These are phyloP conservation scores for Apiospora marii DNA, from an alignment of 2,329 filamentous ascomycete species.

Conservation along the genomic window DNA sequence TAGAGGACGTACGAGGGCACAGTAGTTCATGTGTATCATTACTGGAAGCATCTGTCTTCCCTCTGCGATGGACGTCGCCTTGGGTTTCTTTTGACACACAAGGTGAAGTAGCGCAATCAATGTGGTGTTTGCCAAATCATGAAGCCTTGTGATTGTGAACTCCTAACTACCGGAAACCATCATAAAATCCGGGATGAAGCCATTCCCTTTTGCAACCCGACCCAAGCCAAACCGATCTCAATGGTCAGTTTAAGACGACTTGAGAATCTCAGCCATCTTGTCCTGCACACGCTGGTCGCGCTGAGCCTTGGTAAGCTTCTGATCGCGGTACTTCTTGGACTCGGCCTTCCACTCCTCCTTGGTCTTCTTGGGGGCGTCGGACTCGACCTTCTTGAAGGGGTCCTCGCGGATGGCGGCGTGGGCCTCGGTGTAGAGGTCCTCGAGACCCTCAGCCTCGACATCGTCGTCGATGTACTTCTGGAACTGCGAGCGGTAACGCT, in stretches of 20 bases:
- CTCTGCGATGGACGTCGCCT: constrained; percentile 13
- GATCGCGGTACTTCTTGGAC: constrained; percentile 85
- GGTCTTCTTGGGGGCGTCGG: constrained; percentile 83
- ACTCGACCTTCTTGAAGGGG: constrained; percentile 91
- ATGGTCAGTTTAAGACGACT: constrained; percentile 53
- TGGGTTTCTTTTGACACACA: constrained; percentile 11
- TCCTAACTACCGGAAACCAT: constrained; percentile 24
- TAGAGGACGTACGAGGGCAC: neutral
- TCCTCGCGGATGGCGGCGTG: constrained; percentile 98
- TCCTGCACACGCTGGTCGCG: constrained; percentile 84
- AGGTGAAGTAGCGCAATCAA: constrained; percentile 7
- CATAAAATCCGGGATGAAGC: constrained; percentile 23
- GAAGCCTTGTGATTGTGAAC: constrained; percentile 23
- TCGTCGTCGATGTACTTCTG: constrained; percentile 97
- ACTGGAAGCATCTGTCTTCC: constrained; percentile 13
- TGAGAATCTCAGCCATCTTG: constrained; percentile 83
- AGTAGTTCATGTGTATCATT: constrained; percentile 22
- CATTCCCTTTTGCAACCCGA: constrained; percentile 24
- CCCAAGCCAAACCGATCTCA: constrained; percentile 19
- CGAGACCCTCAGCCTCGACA: constrained; percentile 92
- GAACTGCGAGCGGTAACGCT: constrained; percentile 99
- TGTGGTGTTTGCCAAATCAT: constrained; percentile 22
- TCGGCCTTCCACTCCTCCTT: constrained; percentile 98
- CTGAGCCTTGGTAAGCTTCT: constrained; percentile 85
- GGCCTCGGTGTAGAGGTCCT: constrained; percentile 95